phyloP scores from a whole-genome alignment of 2,329 filamentous ascomycete genomes.

The Didymella pomorum region DNA sequence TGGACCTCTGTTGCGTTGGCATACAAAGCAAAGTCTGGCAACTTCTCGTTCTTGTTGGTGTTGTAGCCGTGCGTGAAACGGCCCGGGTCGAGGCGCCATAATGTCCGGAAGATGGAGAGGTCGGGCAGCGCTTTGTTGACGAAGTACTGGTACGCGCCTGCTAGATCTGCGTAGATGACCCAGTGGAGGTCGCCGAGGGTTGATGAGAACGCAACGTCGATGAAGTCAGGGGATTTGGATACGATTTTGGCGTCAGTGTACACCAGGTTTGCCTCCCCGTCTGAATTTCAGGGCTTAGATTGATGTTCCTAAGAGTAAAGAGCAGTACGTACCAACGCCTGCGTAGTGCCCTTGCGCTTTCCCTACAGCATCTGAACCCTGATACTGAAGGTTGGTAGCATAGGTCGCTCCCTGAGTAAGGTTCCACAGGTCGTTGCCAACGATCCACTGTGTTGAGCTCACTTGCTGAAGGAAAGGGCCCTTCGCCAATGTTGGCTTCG shows the following conservation, averaged over 20 bases:
- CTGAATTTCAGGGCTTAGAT: slow-evolving; percentile 28
- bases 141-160: slow-evolving; percentile 61
- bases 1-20: slow-evolving; percentile 54
- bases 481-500: slow-evolving; percentile 2
- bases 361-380: slow-evolving; percentile 45
- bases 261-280: slow-evolving; percentile 51
- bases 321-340: slow-evolving; percentile 41
- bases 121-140: slow-evolving; percentile 56
- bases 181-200: slow-evolving; percentile 57
- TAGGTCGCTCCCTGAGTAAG: slow-evolving; percentile 42
- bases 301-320: background rate
- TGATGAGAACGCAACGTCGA: slow-evolving; percentile 56
- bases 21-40: slow-evolving; percentile 54
- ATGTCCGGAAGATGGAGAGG: slow-evolving; percentile 56
- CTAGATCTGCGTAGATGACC: slow-evolving; percentile 55
- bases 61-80: slow-evolving; percentile 57
- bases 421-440: slow-evolving; percentile 50
- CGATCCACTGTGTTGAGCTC: slow-evolving; percentile 30
- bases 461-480: slow-evolving; percentile 34
- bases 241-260: slow-evolving; percentile 54
- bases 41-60: slow-evolving; percentile 52
- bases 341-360: slow-evolving; percentile 50
- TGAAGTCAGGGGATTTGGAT: slow-evolving; percentile 44
- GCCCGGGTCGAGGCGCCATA: slow-evolving; percentile 57
- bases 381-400: slow-evolving; percentile 48